phyloP scores from a whole-genome alignment of 2,329 filamentous ascomycete genomes.

The Nemania sp. region DNA sequence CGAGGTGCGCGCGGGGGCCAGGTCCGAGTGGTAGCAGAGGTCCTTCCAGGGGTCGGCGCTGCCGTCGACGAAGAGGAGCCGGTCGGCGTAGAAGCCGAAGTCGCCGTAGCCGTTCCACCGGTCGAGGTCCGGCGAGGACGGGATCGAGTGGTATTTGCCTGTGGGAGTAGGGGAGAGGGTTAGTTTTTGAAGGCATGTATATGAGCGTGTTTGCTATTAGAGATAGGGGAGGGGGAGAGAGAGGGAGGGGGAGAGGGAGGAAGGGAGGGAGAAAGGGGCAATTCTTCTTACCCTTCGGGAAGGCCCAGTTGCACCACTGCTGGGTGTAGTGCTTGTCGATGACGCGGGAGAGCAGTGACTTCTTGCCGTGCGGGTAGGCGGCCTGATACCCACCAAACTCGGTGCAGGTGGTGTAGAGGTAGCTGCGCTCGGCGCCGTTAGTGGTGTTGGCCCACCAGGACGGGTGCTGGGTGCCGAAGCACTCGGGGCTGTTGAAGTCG shows the following conservation, averaged over 20 bases:
- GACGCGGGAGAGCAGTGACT: conserved; percentile 51
- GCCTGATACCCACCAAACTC: conserved; percentile 55
- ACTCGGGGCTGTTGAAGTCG: conserved; percentile 47
- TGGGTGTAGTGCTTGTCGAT: conserved; percentile 55
- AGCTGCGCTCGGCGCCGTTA: conserved; percentile 49
- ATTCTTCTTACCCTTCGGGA: conserved; percentile 46
- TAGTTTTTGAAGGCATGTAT: no score
- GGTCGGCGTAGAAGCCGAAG: conserved; percentile 50
- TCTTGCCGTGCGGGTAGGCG: conserved; percentile 47
- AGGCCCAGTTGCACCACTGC: conserved; percentile 59
- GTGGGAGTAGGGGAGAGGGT: not conserved
- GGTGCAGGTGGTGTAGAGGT: conserved; percentile 55
- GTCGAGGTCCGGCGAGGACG: conserved; percentile 47
- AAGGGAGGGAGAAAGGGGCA: no score
- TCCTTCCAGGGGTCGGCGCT: conserved; percentile 57
- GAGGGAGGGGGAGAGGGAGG: no score
- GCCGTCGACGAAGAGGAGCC: conserved; percentile 57
- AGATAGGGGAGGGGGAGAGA: no score
- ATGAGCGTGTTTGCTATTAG: no score
- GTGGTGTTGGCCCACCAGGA: conserved; percentile 50
- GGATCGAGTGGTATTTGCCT: conserved; percentile 48
- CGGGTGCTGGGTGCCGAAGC: conserved; percentile 47
- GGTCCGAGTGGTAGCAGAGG: conserved; percentile 54
- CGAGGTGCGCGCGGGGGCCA: conserved; percentile 42
- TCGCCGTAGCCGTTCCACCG: conserved; percentile 53